Evolutionary conservation across 768 basidiomycete species (phyloP), one percentile per base, ranked within the genome.

Genomic region (Coprinopsis marcescibilis): DNA sequence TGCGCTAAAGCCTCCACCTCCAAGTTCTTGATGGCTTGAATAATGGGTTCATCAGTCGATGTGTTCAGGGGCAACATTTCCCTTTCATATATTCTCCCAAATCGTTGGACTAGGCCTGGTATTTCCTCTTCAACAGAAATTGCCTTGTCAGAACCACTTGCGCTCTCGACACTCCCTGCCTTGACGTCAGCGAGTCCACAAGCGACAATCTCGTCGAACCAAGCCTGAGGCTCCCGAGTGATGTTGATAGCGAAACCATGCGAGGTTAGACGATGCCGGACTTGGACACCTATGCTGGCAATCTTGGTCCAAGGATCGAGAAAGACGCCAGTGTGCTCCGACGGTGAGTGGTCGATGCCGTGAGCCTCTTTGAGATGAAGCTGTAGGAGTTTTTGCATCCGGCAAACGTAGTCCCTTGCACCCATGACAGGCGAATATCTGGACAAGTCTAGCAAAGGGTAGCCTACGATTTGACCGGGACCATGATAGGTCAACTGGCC

Each of bases 401-500:
- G 77, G 63, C 86, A 89, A 33, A 98, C 85, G 62, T 96, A 98
- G 52, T 84, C 81, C 39, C 85, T 80, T 21, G 83, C 80, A 46
- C 81, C 73, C 60, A 79, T 71, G 43, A 83, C 69, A 6, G 93
- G 89, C 36, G 77, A 69, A 55, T 85, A 80, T 26, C 83, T 81
- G n/a, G 79, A 79, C 15, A 98, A 76, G 68, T 98, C 95, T 42
- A 97, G 72, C 43, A 98, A 72, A 2, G 93, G 91, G 61, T 99
- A 99, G 23, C 93, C 96, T 13, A 97, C 88, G 57, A 99, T 73
- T 66, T 99, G 96, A 4, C 96, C 96, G 1, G 96, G 94, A 0
- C 96, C 96, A 63, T 99, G 96, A 64, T 90, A 99, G 1, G 96
- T 99, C 48, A 92, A 76, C 66, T 97, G 85, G 2, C 96, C 96